Base-by-base conservation (phyloP, 78 protist genomes). In the Monosiga brevicollis region DNA sequence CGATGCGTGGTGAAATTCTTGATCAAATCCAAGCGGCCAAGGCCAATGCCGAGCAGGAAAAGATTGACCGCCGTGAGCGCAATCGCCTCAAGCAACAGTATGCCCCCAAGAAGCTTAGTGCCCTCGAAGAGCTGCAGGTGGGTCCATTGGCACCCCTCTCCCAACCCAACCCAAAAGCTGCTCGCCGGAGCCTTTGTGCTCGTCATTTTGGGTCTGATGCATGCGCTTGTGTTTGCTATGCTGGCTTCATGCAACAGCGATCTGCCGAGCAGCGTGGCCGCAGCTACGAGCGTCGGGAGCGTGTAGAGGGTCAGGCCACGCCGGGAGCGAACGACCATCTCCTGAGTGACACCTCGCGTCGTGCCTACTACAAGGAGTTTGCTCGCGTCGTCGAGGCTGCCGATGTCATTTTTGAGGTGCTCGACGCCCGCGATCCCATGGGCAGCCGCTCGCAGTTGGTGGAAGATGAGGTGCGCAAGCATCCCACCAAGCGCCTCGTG, bases 381-480 rank as follows among this genome's bases (percentile, higher is more conserved):
- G 29, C 79, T 38, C 90, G 93, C 82, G 98, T 97, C 0, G 87
- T 97, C 29, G 91, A 89, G n/a, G 80, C 42, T 26, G 75, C 95
- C 9, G 99, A 97, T 78, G 98, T 97, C 41, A 88, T 97, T 1
- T 87, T 97, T 10, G 95, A 92, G 83, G 97, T 96, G 41, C 79
- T 97, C 34, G 99, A 97, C 83, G 99, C 99, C 1, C 93, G 99
- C n/a, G 99, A 97, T 83, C 99, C 99, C 41, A n/a, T 95, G 74
- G 99, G 99, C 1, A 94, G 98, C 89, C 94, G 98, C 32, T 91
- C 92, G 40, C n/a, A 35, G 24, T 89, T 87, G 29, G 75, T 97
- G n/a, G 99, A 97, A 83, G 62, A 79, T 73, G 73, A 75, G 10
- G 49, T 86, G 42, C 34, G 62, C 79, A 72, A 38, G 78, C 15